Percentiles rank a stretch among this genome's conserved stretches.
Conservation (phyloP, 345 rosid species). For the Aquilaria malaccensis region DNA sequence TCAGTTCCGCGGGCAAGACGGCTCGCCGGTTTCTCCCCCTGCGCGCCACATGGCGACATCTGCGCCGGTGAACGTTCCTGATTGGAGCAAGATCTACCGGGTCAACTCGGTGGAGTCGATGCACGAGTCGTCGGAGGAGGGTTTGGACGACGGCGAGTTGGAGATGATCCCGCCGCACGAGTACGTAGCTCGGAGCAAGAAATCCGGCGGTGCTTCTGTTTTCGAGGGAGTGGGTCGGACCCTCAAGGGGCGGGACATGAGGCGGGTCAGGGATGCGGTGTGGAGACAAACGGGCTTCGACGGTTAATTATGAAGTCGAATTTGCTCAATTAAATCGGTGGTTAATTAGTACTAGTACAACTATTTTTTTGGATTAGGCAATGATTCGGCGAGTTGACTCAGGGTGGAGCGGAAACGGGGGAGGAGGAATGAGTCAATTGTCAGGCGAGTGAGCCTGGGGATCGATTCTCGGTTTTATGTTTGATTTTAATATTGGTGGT, state of each 20-base stretch:
- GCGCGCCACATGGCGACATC: conserved; percentile 61
- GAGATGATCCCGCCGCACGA: conserved; percentile 95
- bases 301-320: conserved; percentile 23
- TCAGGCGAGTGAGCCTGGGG: conserved; percentile 30
- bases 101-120: conserved; percentile 78
- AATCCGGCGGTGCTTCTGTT: conserved; percentile 50
- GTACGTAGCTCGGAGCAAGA: conserved; percentile 54
- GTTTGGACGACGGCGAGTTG: conserved; percentile 38
- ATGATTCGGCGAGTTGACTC: conserved; percentile 37
- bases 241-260: conserved; percentile 83
- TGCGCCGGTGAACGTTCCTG: conserved; percentile 89
- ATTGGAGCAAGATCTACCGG: conserved; percentile 84
- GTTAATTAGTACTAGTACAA: too few relatives aligned
- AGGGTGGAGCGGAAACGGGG: not conserved
- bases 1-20: conserved; percentile 50
- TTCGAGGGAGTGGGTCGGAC: conserved; percentile 86
- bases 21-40: conserved; percentile 23
- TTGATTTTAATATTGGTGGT: too few relatives aligned
- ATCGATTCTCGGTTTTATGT: too few relatives aligned
- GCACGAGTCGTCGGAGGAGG: conserved; percentile 63
- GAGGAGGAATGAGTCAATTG: conserved; percentile 20
- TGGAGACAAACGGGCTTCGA: conserved; percentile 89
- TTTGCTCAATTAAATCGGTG: too few relatives aligned
- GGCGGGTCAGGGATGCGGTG: conserved; percentile 87
- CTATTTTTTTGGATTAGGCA: conserved; percentile 16